A percentile compares a stretch with the other conserved stretches of the same genome.
These are phyloP conservation scores for Anthostomella pinea DNA, from an alignment of 2,329 filamentous ascomycete species.

Conservation along the genomic window DNA sequence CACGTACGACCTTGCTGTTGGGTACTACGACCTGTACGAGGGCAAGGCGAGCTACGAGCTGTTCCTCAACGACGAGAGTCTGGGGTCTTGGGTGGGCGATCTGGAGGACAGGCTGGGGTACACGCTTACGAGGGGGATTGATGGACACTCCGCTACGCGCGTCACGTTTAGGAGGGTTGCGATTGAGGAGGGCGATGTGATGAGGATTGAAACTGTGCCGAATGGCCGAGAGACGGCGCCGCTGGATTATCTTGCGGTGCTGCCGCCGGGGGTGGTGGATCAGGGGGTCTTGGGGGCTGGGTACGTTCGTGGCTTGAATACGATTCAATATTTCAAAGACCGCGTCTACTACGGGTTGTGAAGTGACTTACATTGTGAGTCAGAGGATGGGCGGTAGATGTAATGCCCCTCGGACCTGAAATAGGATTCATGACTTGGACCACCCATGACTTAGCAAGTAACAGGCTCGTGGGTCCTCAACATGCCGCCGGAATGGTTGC, in stretches of 20 bases:
- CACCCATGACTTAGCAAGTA: too few species aligned
- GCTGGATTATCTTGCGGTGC: conserved; percentile 62
- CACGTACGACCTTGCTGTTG: conserved; percentile 61
- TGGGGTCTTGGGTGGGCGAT: conserved; percentile 60
- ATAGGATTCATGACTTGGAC: too few species aligned
- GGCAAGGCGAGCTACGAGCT: conserved; percentile 56
- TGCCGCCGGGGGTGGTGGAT: conserved; percentile 57
- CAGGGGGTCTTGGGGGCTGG: too few species aligned
- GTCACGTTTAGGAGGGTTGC: conserved; percentile 46
- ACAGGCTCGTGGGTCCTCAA: too few species aligned
- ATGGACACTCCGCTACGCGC: conserved; percentile 63
- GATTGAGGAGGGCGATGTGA: conserved; percentile 26
- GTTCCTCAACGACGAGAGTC: conserved; percentile 47
- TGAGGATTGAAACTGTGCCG: conserved; percentile 47
- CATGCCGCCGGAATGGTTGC: too few species aligned
- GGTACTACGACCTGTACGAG: conserved; percentile 63
- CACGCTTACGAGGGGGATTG: conserved; percentile 54
- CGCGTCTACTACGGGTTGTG: too few species aligned
- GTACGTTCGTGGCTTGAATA: too few species aligned
- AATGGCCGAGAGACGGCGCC: conserved; percentile 63
- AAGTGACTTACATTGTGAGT: too few species aligned
- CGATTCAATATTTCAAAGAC: too few species aligned
- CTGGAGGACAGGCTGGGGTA: conserved; percentile 59
- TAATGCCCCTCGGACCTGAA: too few species aligned
- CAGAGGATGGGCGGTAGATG: too few species aligned